Evolutionary conservation across 83 land plant genomes (phyloP), one percentile per base, ranked within the genome.

Genomic region (Picea abies): DNA sequence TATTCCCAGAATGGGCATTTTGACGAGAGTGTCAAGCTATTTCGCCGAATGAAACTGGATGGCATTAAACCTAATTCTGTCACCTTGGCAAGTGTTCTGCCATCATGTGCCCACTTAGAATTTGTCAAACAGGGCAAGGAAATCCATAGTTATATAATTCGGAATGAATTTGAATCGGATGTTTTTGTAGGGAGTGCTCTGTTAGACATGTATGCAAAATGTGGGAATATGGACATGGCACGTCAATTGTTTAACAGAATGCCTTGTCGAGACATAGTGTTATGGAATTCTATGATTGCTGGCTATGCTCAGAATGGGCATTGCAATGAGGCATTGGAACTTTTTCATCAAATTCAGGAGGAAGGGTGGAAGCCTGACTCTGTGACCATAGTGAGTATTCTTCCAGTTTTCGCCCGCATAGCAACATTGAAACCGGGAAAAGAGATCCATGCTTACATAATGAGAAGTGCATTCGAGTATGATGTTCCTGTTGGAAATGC

Each of bases 1-100:
- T 64, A 41, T 67, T 68, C 71, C 29, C 82, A 81, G 20, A 65
- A 67, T 81, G 67, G 49, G 5, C 4, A 81, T n/a, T 81, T 35
- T 26, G 56, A 64, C 26, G 35, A 64, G 37, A 70, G 76, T 37
- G 25, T 81, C 14, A 39, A 68, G 22, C 4, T 68, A 22, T 81
- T 81, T n/a, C 25, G 69, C 17, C 29, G 9, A 32, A 81, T 81
- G 82, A 23, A 35, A 81, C 26, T 68, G n/a, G 82, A 67, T 39
- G 82, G 78, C 17, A 41, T 61, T 6, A 5, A 67, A 67, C 82
- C 82, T 16, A 81, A 81, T 22, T 37, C 23, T 39, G 82, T 81
- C 29, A 81, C 82, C 6, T 81, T 81, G 68, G 82, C 71, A 37
- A 66, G 82, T 49, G 60, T 70, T 37, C 47, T 70, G 37, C 75